These are phyloP conservation scores for Citrus australasica DNA, from an alignment of 345 rosid genomes.

Conservation along the genomic window DNA sequence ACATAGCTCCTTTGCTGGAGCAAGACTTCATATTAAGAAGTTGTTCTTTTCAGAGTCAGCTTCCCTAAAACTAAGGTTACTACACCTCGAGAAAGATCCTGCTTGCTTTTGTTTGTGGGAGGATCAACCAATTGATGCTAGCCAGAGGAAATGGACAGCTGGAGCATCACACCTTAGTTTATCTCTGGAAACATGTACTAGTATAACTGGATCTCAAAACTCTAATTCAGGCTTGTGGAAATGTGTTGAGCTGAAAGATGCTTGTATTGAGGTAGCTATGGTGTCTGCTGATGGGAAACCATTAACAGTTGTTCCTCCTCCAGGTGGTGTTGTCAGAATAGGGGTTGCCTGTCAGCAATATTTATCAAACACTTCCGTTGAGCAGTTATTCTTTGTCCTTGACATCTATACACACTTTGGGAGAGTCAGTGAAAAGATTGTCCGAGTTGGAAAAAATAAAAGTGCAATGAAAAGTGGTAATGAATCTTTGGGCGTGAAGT, in stretches of 20 bases:
- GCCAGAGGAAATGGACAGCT: constrained; percentile 88
- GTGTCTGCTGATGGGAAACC: constrained; percentile 90
- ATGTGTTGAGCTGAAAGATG: constrained; percentile 79
- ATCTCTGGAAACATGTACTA: constrained; percentile 67
- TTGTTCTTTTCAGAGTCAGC: constrained; percentile 86
- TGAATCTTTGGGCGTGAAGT: constrained; percentile 41
- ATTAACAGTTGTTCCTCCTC: constrained; percentile 82
- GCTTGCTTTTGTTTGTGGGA: constrained; percentile 93
- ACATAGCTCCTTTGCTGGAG: constrained; percentile 68
- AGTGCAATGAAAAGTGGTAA: constrained; percentile 29
- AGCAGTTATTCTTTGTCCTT: constrained; percentile 89
- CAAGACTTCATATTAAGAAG: constrained; percentile 82
- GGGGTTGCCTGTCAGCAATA: constrained; percentile 86
- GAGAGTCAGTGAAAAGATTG: constrained; percentile 72
- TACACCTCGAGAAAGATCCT: constrained; percentile 94
- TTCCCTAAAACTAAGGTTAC: constrained; percentile 57
- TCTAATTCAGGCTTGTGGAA: constrained; percentile 63
- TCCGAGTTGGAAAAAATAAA: constrained; percentile 59
- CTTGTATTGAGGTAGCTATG: constrained; percentile 77
- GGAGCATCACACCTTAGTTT: constrained; percentile 66
- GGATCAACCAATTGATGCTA: constrained; percentile 90
- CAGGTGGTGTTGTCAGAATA: constrained; percentile 86
- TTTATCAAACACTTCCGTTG: constrained; percentile 88
- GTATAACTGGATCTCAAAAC: constrained; percentile 29
- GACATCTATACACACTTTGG: constrained; percentile 84